phyloP scores from a whole-genome alignment of 495 filamentous ascomycete species.

The Chaetomidium leptoderma region DNA sequence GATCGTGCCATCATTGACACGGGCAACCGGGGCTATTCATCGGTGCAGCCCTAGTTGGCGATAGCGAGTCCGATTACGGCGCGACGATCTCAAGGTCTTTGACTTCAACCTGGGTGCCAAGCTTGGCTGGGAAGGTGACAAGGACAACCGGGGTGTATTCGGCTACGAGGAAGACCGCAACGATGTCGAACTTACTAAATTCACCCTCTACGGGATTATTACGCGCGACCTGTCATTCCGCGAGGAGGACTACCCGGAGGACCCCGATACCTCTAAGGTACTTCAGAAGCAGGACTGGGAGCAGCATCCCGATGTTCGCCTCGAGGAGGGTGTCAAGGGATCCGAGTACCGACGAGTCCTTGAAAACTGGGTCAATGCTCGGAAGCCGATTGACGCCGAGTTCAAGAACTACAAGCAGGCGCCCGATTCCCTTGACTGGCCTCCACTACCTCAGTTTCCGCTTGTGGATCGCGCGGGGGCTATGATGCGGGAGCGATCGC shows the following conservation, averaged over 20 bases:
- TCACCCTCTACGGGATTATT: slow-evolving; percentile 16
- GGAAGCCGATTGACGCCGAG: not conserved
- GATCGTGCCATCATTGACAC: no score
- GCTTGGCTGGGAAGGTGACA: slow-evolving; percentile 13
- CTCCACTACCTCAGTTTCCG: not conserved
- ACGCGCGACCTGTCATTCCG: slow-evolving; percentile 7
- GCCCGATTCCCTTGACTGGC: not conserved
- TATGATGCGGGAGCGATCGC: not conserved
- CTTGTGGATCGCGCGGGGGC: not conserved
- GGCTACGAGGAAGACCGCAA: slow-evolving; percentile 2
- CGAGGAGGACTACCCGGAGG: slow-evolving; percentile 5
- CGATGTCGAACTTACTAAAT: slow-evolving; percentile 10
- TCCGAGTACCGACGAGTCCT: slow-evolving; percentile 12
- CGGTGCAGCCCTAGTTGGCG: no score
- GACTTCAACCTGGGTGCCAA: no score
- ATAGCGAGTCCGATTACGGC: no score
- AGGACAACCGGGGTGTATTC: not conserved
- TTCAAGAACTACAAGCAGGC: not conserved
- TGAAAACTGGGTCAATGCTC: not conserved
- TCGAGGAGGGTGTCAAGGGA: slow-evolving; percentile 7
- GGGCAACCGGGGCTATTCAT: no score
- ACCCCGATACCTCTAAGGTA: slow-evolving; percentile 2
- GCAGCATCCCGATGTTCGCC: slow-evolving; percentile 3
- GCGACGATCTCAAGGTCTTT: no score
- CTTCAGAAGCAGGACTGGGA: slow-evolving; percentile 7